Conservation (phyloP, 139 green algal genomes). For the Limnomonas spitsbergensis region DNA sequence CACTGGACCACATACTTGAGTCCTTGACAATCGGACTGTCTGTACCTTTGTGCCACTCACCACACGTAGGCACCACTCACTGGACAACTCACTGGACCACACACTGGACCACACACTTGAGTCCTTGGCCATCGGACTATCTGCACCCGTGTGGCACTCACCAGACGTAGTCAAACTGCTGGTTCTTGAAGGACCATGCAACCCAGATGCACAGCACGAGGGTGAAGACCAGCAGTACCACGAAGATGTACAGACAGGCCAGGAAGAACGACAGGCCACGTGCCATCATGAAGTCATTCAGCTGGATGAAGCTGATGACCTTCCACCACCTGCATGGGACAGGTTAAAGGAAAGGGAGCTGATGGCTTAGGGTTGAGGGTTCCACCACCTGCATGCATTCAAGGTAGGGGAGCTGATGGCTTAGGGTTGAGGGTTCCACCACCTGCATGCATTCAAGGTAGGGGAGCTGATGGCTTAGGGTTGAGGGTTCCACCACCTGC, state of each 20-base stretch:
- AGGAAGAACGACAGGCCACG: conserved; percentile 26
- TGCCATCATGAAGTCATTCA: conserved; percentile 1
- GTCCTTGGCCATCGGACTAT: too few relatives aligned
- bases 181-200: conserved; percentile 33
- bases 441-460: not conserved
- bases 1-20: too few relatives aligned
- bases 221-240: not conserved
- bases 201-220: conserved; percentile 34
- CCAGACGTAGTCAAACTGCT: too few relatives aligned
- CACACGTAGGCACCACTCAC: too few relatives aligned
- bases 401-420: not conserved
- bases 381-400: not conserved
- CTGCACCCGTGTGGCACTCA: too few relatives aligned
- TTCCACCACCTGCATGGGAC: conserved; percentile 8
- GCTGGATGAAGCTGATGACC: conserved; percentile 3
- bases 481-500: conserved; percentile 9
- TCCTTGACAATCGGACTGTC: conserved; percentile 24
- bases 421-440: too few relatives aligned
- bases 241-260: conserved; percentile 26
- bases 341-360: too few relatives aligned
- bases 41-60: too few relatives aligned
- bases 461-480: not conserved
- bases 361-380: too few relatives aligned
- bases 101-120: too few relatives aligned
- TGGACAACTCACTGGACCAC: too few relatives aligned